phyloP scores from a whole-genome alignment of 2,329 filamentous ascomycete genomes.

The Amauroascus niger region DNA sequence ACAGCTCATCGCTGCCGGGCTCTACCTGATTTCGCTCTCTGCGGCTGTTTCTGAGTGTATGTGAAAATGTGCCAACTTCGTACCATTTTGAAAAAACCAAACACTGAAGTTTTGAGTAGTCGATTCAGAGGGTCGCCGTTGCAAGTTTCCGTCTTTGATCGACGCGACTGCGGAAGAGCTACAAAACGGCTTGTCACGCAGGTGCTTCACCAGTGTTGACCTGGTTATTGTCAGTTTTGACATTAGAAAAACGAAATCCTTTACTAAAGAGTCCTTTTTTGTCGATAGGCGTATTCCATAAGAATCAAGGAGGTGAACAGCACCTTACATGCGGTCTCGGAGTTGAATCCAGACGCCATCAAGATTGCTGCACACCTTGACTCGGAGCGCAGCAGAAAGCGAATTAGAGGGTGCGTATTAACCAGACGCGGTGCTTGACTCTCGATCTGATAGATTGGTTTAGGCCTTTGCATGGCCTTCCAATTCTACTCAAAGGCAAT shows the following conservation, averaged over 20 bases:
- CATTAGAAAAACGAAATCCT: neutral
- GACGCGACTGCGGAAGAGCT: slow-evolving; percentile 47
- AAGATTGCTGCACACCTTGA: slow-evolving; percentile 51
- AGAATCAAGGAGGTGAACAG: slow-evolving; percentile 46
- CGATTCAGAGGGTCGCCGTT: neutral
- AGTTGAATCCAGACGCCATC: slow-evolving; percentile 55
- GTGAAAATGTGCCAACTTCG: neutral
- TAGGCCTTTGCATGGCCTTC: slow-evolving; percentile 58
- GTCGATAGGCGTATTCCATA: slow-evolving; percentile 40
- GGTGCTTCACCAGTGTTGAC: slow-evolving; percentile 49
- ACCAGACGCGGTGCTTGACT: neutral
- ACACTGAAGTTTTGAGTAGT: neutral
- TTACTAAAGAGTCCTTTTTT: neutral
- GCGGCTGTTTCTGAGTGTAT: neutral
- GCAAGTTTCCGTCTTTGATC: slow-evolving; percentile 32
- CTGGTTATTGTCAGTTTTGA: slow-evolving; percentile 37
- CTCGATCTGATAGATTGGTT: slow-evolving; percentile 19
- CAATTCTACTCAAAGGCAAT: slow-evolving; percentile 61
- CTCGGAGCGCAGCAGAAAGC: slow-evolving; percentile 44
- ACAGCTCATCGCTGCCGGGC: neutral
- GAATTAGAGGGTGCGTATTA: slow-evolving; percentile 27
- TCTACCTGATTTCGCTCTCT: neutral
- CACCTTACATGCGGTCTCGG: slow-evolving; percentile 44
- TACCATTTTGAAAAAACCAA: neutral
- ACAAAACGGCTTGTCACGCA: slow-evolving; percentile 39